Conservation (phyloP, 148 eudicot species). For the Vaccinium vitisidaea region DNA sequence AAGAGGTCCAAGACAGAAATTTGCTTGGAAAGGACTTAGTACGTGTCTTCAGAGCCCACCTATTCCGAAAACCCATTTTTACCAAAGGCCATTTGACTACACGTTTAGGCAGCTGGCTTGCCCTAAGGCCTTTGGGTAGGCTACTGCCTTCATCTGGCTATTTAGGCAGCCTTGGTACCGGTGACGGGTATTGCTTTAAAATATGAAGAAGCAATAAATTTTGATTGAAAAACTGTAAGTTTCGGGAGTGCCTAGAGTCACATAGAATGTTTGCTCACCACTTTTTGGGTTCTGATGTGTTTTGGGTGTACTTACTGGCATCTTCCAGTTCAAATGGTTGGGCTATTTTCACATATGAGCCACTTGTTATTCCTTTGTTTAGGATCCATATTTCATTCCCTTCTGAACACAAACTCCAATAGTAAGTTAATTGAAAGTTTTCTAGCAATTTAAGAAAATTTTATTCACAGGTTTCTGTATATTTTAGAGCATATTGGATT, state of each 20-base stretch:
- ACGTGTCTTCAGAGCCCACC: background rate
- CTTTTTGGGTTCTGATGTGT: background rate
- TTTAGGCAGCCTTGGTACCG: background rate
- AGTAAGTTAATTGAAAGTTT: background rate
- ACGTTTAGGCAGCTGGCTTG: background rate
- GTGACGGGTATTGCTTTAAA: background rate
- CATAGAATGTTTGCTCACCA: background rate
- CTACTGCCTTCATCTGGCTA: constrained; percentile 1
- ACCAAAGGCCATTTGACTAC: background rate
- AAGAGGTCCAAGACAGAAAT: background rate
- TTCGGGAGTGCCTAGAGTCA: background rate
- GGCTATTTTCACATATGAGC: background rate
- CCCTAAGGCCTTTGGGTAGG: background rate
- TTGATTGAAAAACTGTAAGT: background rate
- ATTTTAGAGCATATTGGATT: background rate
- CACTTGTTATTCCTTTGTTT: background rate
- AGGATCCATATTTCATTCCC: background rate
- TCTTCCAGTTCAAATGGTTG: background rate
- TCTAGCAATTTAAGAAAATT: background rate
- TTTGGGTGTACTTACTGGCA: background rate
- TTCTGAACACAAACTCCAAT: background rate
- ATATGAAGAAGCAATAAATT: constrained; percentile 4
- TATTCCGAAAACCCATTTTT: background rate
- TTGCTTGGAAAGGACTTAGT: background rate
- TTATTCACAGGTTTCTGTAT: background rate